These are phyloP conservation scores for Kodamaea hsintzibuensis DNA, from an alignment of 805 yeast genomes.

Conservation along the genomic window DNA sequence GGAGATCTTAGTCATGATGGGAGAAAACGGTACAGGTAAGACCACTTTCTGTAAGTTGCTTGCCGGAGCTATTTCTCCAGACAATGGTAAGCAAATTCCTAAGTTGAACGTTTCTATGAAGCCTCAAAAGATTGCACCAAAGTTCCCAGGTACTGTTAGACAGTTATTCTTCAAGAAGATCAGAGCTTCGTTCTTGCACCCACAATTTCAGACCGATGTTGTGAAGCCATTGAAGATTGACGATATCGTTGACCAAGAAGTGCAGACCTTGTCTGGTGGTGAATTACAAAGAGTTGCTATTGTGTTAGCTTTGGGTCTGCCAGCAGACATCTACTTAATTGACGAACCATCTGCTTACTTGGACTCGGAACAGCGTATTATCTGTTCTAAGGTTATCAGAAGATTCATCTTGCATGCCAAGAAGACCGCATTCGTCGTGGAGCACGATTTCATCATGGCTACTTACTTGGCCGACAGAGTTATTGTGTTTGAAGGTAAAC, in stretches of 20 bases:
- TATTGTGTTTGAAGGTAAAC: slow-evolving; percentile 95
- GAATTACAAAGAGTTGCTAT: slow-evolving; percentile 99
- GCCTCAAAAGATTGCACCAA: slow-evolving; percentile 99
- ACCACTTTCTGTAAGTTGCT: slow-evolving; percentile 94
- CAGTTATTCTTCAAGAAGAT: slow-evolving; percentile 96
- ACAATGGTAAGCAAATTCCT: slow-evolving; percentile 76
- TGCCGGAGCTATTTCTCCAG: slow-evolving; percentile 92
- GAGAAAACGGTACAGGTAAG: slow-evolving; percentile 99
- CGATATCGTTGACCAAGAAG: slow-evolving; percentile 95
- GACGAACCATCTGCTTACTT: slow-evolving; percentile 99
- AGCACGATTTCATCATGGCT: slow-evolving; percentile 99
- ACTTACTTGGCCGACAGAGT: slow-evolving; percentile 98
- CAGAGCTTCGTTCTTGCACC: slow-evolving; percentile 88
- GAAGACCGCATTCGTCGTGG: slow-evolving; percentile 98
- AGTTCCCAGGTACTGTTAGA: slow-evolving; percentile 97
- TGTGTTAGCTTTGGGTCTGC: slow-evolving; percentile 88
- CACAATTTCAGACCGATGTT: slow-evolving; percentile 98
- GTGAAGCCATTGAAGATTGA: slow-evolving; percentile 93
- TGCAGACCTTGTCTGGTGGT: slow-evolving; percentile 97
- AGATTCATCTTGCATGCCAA: slow-evolving; percentile 93
- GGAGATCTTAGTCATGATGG: slow-evolving; percentile 98
- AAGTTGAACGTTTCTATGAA: slow-evolving; percentile 93
- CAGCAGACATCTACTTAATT: slow-evolving; percentile 93
- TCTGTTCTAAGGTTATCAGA: slow-evolving; percentile 97
- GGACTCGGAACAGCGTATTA: slow-evolving; percentile 99